These are phyloP conservation scores for Camellia sinensis DNA, from an alignment of 148 eudicot genomes.

Conservation along the genomic window DNA sequence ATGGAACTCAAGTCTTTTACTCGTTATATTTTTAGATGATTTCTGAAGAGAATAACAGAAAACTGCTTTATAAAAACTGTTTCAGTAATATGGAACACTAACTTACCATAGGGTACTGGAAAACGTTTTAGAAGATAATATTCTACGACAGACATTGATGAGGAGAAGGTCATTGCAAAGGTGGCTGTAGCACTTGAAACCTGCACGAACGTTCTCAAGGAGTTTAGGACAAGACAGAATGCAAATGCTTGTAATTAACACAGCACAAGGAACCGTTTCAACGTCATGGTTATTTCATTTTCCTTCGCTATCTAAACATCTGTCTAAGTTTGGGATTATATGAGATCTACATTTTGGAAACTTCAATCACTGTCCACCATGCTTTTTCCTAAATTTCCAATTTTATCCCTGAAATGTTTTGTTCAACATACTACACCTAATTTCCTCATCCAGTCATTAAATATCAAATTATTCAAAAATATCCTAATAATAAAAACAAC, in stretches of 20 bases:
- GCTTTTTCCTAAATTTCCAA: neutral
- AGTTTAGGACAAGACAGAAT: conserved; percentile 9
- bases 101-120: conserved; percentile 88
- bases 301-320: neutral
- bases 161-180: conserved; percentile 93
- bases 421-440: neutral
- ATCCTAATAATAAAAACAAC: neutral
- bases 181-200: conserved; percentile 98
- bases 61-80: neutral
- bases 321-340: neutral
- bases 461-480: neutral
- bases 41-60: neutral
- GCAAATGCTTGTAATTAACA: conserved; percentile 3
- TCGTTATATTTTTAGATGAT: neutral
- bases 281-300: neutral
- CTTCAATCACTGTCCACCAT: neutral
- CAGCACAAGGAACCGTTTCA: neutral
- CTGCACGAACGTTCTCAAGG: conserved; percentile 31
- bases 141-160: conserved; percentile 94
- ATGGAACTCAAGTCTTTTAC: neutral
- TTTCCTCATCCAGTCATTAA: neutral
- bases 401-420: neutral
- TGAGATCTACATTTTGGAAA: neutral
- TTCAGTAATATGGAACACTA: neutral
- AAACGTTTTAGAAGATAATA: conserved; percentile 94